These are phyloP conservation scores for Starmerella geochares DNA, from an alignment of 805 yeast species.

Conservation along the genomic window DNA sequence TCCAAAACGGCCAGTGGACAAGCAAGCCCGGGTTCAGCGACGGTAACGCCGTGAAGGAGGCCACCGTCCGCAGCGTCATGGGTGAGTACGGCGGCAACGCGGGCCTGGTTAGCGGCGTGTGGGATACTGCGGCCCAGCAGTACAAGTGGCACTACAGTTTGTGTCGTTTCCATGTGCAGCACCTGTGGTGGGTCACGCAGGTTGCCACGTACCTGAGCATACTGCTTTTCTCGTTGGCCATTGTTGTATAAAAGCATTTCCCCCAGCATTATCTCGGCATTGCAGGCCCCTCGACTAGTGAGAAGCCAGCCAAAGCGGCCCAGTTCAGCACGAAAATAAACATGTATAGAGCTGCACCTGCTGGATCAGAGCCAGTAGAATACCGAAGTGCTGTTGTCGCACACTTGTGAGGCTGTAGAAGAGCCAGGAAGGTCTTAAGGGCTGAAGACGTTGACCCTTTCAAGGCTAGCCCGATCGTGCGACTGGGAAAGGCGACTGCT, in stretches of 20 bases:
- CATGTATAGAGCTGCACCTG: too few relatives aligned
- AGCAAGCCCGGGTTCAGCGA: slow-evolving; percentile 15
- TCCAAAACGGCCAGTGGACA: slow-evolving; percentile 20
- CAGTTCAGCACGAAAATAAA: too few relatives aligned
- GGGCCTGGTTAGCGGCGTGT: slow-evolving; percentile 72
- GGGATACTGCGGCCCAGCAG: slow-evolving; percentile 33
- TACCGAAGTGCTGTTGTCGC: too few relatives aligned
- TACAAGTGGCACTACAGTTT: slow-evolving; percentile 64
- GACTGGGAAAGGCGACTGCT: too few relatives aligned
- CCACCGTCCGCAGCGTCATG: slow-evolving; percentile 89
- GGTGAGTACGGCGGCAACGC: slow-evolving; percentile 89
- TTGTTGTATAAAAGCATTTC: neutral
- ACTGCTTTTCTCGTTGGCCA: neutral
- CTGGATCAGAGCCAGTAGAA: too few relatives aligned
- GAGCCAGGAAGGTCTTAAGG: too few relatives aligned
- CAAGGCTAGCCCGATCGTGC: too few relatives aligned
- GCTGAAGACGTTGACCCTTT: too few relatives aligned
- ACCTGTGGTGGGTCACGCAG: slow-evolving; percentile 90
- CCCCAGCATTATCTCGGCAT: too few relatives aligned
- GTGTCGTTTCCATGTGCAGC: slow-evolving; percentile 81
- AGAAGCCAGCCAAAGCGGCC: too few relatives aligned
- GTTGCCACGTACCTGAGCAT: slow-evolving; percentile 35
- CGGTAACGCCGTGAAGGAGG: slow-evolving; percentile 36
- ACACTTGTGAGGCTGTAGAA: too few relatives aligned
- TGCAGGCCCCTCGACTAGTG: too few relatives aligned